Conservation (phyloP, 176 grass and related monocot genomes). For the Pontederia paniculata region DNA sequence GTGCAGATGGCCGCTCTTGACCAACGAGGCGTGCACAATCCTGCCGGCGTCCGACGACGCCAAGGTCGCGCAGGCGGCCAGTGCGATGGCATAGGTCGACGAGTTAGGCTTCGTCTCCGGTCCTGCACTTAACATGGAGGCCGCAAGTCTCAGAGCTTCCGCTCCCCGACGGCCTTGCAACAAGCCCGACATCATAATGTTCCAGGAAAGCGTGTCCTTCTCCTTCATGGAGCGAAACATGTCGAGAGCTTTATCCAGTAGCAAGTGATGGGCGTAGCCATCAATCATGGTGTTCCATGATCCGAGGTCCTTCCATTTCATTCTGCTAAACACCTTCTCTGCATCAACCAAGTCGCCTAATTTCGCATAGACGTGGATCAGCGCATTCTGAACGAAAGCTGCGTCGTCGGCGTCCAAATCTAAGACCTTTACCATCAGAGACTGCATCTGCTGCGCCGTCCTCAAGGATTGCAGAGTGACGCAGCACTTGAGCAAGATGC, state of each 20-base stretch:
- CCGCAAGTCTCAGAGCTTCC: constrained; percentile 25
- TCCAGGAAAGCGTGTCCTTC: constrained; percentile 44
- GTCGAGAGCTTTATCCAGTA: constrained; percentile 23
- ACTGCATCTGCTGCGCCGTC: constrained; percentile 27
- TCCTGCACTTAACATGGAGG: constrained; percentile 14
- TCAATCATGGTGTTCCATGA: constrained; percentile 55
- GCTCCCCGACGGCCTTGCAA: constrained; percentile 17
- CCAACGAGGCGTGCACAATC: constrained; percentile 25
- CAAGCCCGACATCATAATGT: constrained; percentile 36
- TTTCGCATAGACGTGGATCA: constrained; percentile 38
- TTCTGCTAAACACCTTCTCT: constrained; percentile 26
- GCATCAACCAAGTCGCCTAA: constrained; percentile 26
- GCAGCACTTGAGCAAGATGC: constrained; percentile 37
- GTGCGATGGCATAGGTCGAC: constrained; percentile 27
- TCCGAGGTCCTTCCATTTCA: constrained; percentile 32
- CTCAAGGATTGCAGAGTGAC: constrained; percentile 16
- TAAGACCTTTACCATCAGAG: constrained; percentile 32
- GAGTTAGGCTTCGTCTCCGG: constrained; percentile 6
- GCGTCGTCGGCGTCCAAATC: neutral
- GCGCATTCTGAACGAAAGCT: constrained; percentile 39
- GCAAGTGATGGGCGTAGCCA: constrained; percentile 29
- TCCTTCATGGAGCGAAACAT: constrained; percentile 33
- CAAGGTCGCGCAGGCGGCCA: constrained; percentile 31
- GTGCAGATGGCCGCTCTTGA: constrained; percentile 16
- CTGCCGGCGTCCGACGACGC: constrained; percentile 23